Base-by-base conservation (phyloP, 371 early-diverging fungal species). In the Mortierella sp. region DNA sequence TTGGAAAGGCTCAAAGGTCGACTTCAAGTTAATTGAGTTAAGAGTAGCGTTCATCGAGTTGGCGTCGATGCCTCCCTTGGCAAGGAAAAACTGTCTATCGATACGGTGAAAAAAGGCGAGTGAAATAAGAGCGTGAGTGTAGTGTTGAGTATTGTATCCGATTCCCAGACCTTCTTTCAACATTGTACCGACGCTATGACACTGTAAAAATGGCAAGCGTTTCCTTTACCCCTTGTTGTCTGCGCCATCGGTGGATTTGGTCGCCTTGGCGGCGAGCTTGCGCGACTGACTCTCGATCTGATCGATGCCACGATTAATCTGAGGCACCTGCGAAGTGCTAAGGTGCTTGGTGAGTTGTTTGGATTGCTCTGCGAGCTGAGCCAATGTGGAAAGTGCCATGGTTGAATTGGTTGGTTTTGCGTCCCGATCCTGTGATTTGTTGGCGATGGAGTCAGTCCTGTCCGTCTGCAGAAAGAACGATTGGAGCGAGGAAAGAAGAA, bases 281-380 rank as follows among this genome's bases (percentile, higher is more conserved):
- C 93, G 89, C 26, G 96, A 94, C 74, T 95, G 93, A 21, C 91
- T 86, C 73, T 95, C 95, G 69, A 97, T 95, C 89, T 95, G 93
- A 80, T 91, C 93, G 26, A 97, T 89, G 70, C 93, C 94, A 48
- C 96, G 92, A 70, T 95, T 91, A 69, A 97, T 89, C 43, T 91
- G 88, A 3, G 94, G 93, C 46, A 92, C 82, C 51, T 90, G 90
- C n/a, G 77, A 81, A 10, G 92, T 87, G 24, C 82, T 76, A 70
- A 94, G 91, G 83, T 95, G 93, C 73, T 89, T 91, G n/a, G 94
- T 95, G 21, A 96, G 91, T 55, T 90, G 89, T 77, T 90, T 88
- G 40, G 95, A 93, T 76, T 91, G 90, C 85, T 94, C 92, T n/a
- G 95, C 89, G 59, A 96, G 92, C 64, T 89, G 88, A 73, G 88